Percentiles rank a stretch among this genome's conserved stretches.
Conservation (phyloP, 2,329 filamentous ascomycete genomes). For the Ascocoryne sarcoides region DNA sequence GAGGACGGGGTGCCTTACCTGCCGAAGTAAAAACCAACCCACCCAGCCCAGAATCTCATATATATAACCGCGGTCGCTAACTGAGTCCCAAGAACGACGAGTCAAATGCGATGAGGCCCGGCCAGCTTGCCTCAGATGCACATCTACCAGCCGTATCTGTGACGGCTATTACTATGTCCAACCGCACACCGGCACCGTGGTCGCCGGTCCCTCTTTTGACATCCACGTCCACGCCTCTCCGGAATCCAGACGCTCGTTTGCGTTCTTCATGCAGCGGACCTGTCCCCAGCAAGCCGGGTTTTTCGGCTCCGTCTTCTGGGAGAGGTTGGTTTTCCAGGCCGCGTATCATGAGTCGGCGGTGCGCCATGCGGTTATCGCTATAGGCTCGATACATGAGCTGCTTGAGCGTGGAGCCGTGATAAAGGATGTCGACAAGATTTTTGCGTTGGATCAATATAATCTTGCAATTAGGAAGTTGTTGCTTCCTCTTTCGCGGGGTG, state of each 20-base stretch:
- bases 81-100: neutral
- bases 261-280: constrained; percentile 7
- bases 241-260: constrained; percentile 8
- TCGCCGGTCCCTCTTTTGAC: constrained; percentile 4
- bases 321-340: constrained; percentile 48
- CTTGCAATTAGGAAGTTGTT: constrained; percentile 12
- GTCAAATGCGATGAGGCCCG: constrained; percentile 1
- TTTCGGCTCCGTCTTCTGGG: constrained; percentile 57
- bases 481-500: constrained; percentile 3
- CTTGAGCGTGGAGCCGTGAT: constrained; percentile 3
- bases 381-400: constrained; percentile 18
- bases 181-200: neutral
- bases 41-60: neutral
- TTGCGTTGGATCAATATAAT: constrained; percentile 17
- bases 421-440: constrained; percentile 2
- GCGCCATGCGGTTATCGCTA: constrained; percentile 17
- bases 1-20: constrained; percentile 8
- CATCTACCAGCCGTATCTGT: neutral
- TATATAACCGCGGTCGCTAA: neutral
- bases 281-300: constrained; percentile 50
- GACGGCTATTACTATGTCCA: constrained; percentile 21
- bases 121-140: neutral
- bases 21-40: constrained; percentile 1
- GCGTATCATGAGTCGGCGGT: constrained; percentile 37
- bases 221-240: constrained; percentile 5